These are phyloP conservation scores for Solanum appendiculatum DNA, from an alignment of 257 asterid species.

Conservation along the genomic window DNA sequence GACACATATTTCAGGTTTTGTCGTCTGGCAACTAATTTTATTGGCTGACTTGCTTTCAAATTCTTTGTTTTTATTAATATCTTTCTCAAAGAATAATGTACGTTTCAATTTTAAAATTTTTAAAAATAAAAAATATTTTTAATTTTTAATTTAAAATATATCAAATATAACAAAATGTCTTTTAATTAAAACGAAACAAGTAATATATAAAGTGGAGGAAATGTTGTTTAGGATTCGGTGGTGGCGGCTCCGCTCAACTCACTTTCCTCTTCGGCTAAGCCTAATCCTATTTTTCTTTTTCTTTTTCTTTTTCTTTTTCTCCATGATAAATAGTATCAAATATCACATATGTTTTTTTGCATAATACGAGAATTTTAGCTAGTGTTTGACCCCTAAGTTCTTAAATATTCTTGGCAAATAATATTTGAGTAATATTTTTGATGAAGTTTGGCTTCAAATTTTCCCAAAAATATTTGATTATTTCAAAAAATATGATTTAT, in stretches of 20 bases:
- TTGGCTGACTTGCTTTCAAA: background rate
- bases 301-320: background rate
- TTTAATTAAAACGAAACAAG: no score
- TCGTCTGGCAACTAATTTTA: background rate
- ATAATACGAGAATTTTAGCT: background rate
- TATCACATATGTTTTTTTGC: background rate
- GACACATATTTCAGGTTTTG: background rate
- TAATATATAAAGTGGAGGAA: background rate
- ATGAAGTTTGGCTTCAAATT: no score
- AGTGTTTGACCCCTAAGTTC: no score
- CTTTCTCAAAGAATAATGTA: background rate
- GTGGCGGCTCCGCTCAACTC: background rate
- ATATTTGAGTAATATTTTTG: no score
- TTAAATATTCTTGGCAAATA: no score
- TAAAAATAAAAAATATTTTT: no score
- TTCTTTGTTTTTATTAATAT: background rate
- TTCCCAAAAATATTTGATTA: no score
- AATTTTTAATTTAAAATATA: no score
- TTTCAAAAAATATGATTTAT: no score
- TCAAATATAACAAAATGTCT: no score
- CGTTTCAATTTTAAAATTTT: no score
- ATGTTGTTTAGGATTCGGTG: background rate
- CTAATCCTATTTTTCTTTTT: background rate
- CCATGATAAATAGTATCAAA: background rate
- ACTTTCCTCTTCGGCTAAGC: background rate